phyloP scores from a whole-genome alignment of 345 rosid species.

The Populus alba region DNA sequence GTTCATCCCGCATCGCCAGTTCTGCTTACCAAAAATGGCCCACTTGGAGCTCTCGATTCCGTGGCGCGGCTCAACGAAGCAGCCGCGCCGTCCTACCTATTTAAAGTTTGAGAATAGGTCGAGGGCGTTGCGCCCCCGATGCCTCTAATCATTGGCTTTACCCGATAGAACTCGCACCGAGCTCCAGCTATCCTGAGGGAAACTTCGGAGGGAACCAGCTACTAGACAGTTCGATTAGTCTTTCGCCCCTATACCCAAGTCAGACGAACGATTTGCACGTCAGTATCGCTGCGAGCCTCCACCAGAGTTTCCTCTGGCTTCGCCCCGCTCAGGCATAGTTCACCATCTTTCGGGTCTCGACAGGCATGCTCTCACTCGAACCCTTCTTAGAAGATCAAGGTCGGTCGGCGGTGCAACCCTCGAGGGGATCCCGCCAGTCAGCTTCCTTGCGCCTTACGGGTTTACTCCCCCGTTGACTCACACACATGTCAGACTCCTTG shows the following conservation, averaged over 20 bases:
- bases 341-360: conserved; percentile 7
- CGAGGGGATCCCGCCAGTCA: not conserved
- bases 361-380: conserved; percentile 1
- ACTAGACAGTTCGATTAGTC: conserved; percentile 37
- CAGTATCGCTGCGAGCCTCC: conserved; percentile 2
- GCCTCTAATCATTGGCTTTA: too few relatives aligned
- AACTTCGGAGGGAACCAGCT: conserved; percentile 41
- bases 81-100: too few relatives aligned
- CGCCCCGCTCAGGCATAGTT: conserved; percentile 1
- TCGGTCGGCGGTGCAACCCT: not conserved
- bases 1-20: too few relatives aligned
- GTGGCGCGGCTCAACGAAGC: too few relatives aligned
- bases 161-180: too few relatives aligned
- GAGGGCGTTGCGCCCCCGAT: too few relatives aligned
- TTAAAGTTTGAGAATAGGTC: too few relatives aligned
- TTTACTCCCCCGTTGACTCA: conserved; percentile 43
- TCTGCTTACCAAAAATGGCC: too few relatives aligned
- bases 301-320: conserved; percentile 1
- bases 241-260: conserved; percentile 31
- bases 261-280: not conserved
- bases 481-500: conserved; percentile 53
- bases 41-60: too few relatives aligned
- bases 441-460: conserved; percentile 13
- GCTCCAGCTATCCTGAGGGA: conserved; percentile 37
- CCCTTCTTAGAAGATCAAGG: conserved; percentile 3